Percentiles rank a stretch among this genome's conserved stretches.
phyloP scores from a whole-genome alignment of 2,329 filamentous ascomycete species.

The Penicillium frequentans region DNA sequence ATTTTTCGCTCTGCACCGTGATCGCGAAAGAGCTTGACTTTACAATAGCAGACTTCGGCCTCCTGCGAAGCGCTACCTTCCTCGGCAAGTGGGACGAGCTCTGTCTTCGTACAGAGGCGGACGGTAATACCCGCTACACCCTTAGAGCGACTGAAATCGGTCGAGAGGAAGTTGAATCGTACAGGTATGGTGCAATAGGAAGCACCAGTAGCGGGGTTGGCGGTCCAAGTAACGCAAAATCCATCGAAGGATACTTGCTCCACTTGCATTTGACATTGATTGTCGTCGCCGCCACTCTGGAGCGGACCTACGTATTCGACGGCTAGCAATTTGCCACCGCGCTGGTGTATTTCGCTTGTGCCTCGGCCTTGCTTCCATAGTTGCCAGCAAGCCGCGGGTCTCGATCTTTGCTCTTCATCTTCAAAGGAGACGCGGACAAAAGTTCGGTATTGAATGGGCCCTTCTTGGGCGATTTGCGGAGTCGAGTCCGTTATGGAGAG shows the following conservation, averaged over 20 bases:
- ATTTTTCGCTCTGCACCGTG: slow-evolving; percentile 83
- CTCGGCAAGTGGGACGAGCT: slow-evolving; percentile 45
- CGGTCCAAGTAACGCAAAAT: slow-evolving; percentile 87
- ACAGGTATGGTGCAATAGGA: slow-evolving; percentile 78
- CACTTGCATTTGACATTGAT: slow-evolving; percentile 64
- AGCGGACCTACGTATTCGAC: slow-evolving; percentile 68
- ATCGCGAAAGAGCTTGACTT: slow-evolving; percentile 86
- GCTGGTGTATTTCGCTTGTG: slow-evolving; percentile 84
- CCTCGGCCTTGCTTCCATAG: slow-evolving; percentile 91
- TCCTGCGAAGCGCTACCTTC: slow-evolving; percentile 29
- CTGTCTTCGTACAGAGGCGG: slow-evolving; percentile 82
- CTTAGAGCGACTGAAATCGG: slow-evolving; percentile 94
- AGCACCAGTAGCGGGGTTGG: slow-evolving; percentile 60
- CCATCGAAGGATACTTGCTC: slow-evolving; percentile 86
- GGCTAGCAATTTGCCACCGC: slow-evolving; percentile 83
- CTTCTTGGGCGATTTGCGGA: slow-evolving; percentile 56
- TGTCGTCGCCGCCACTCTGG: slow-evolving; percentile 50
- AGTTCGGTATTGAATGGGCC: slow-evolving; percentile 73
- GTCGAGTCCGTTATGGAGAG: slow-evolving; percentile 76
- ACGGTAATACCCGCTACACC: slow-evolving; percentile 93
- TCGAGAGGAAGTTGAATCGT: slow-evolving; percentile 93
- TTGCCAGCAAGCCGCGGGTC: slow-evolving; percentile 78
- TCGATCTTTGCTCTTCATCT: slow-evolving; percentile 82
- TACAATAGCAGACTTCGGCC: slow-evolving; percentile 63
- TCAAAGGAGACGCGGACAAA: slow-evolving; percentile 91